phyloP scores from a whole-genome alignment of 331 rosid species.

The Acacia pycnantha region DNA sequence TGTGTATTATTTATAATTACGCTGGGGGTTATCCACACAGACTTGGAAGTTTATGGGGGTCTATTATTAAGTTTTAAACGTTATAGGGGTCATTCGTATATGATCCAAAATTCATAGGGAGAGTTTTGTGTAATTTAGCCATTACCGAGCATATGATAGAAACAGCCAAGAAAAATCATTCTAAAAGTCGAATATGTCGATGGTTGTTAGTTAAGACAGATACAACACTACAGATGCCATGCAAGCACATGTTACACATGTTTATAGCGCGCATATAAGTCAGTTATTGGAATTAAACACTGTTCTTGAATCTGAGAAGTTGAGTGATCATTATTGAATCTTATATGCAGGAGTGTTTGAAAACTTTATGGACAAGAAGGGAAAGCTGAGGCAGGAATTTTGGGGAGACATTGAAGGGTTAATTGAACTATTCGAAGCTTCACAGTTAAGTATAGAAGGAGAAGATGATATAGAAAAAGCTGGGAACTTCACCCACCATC shows the following conservation, averaged over 20 bases:
- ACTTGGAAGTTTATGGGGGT: too few relatives aligned
- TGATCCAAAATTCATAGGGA: background rate
- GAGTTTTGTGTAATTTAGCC: background rate
- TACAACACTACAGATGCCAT: background rate
- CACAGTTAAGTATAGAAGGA: conserved; percentile 47
- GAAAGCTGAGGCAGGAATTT: conserved; percentile 24
- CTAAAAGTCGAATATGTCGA: background rate
- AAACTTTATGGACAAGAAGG: conserved; percentile 31
- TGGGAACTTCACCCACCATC: conserved; percentile 17
- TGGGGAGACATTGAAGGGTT: conserved; percentile 33
- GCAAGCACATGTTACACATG: background rate
- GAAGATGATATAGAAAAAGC: conserved; percentile 52
- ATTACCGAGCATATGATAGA: background rate
- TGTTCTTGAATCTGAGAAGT: background rate
- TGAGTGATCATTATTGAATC: background rate
- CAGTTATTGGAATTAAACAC: background rate
- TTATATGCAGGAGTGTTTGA: conserved; percentile 23
- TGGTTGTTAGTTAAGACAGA: background rate
- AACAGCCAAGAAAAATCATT: background rate
- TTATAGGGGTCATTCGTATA: background rate
- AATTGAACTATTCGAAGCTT: conserved; percentile 56
- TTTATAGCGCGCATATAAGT: background rate
- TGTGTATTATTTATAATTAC: too few relatives aligned
- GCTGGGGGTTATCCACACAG: too few relatives aligned
- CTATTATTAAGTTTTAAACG: too few relatives aligned